A percentile compares a stretch with the other conserved stretches of the same genome.
Evolutionary conservation across 345 rosid genomes (phyloP).

Genomic region (Syzygium aqueum): DNA sequence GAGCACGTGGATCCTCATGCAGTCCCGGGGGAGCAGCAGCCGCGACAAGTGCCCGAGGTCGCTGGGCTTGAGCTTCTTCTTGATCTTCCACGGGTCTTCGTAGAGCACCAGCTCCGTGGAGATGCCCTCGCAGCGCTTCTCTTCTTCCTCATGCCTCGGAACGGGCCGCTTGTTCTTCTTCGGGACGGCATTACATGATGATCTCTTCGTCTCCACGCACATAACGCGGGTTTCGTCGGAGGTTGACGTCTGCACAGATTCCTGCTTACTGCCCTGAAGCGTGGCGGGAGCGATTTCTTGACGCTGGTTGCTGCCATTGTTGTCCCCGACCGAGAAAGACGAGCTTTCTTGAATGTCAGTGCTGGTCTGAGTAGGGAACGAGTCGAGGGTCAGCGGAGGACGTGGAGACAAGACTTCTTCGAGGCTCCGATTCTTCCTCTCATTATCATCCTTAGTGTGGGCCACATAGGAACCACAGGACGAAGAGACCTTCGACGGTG

Average conservation of each 20-base stretch:
- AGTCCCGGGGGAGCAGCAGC: not conserved
- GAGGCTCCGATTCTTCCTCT: not conserved
- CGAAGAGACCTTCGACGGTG: not conserved
- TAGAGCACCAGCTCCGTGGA: not conserved
- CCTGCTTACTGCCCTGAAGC: not conserved
- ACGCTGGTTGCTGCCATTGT: not conserved
- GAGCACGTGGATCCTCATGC: not conserved
- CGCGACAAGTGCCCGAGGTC: not conserved
- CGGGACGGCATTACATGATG: not conserved
- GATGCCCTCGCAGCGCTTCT: not conserved
- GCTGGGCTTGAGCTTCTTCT: slow-evolving; percentile 1
- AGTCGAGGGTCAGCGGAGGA: not conserved
- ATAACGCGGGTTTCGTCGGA: not conserved
- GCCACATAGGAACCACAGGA: not conserved
- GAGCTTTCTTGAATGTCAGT: not conserved
- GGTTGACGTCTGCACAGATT: not conserved
- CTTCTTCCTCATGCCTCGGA: not conserved
- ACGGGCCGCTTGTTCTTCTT: not conserved
- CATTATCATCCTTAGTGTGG: not conserved
- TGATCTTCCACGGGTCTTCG: not conserved
- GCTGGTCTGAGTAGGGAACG: not conserved
- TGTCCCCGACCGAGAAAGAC: not conserved
- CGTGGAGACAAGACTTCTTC: not conserved
- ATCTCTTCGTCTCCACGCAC: not conserved
- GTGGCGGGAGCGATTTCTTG: not conserved